These are phyloP conservation scores for Trametes cubensis DNA, from an alignment of 768 basidiomycete genomes.

Conservation along the genomic window DNA sequence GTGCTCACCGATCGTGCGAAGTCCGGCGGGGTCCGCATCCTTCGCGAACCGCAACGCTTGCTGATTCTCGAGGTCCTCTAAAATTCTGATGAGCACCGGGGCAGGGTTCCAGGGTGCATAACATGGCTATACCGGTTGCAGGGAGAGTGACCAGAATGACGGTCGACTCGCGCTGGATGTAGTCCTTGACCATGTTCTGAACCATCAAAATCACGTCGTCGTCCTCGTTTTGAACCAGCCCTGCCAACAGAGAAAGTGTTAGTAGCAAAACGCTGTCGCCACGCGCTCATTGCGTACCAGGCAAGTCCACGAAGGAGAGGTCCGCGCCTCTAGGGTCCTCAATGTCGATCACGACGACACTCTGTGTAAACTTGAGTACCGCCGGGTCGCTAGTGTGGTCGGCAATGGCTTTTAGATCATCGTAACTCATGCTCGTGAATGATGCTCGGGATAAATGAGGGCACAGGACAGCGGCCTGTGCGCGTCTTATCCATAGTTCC, in stretches of 20 bases:
- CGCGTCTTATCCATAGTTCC: slow-evolving; percentile 48
- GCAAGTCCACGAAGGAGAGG: slow-evolving; percentile 27
- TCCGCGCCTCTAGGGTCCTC: slow-evolving; percentile 29
- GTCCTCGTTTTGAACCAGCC: slow-evolving; percentile 59
- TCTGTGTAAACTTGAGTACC: slow-evolving; percentile 32
- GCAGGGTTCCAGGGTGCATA: background rate
- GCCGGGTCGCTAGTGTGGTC: slow-evolving; percentile 25
- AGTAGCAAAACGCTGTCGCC: background rate
- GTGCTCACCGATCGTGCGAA: slow-evolving; percentile 60
- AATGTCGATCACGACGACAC: slow-evolving; percentile 38
- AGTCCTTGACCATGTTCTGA: slow-evolving; percentile 46
- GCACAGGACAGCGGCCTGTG: slow-evolving; percentile 49
- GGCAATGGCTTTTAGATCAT: slow-evolving; percentile 31
- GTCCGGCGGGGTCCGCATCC: slow-evolving; percentile 53
- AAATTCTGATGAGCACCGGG: background rate
- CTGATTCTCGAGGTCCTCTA: slow-evolving; percentile 73
- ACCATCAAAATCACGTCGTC: slow-evolving; percentile 48
- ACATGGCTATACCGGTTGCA: slow-evolving; percentile 50
- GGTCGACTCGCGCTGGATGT: slow-evolving; percentile 53
- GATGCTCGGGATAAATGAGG: slow-evolving; percentile 20
- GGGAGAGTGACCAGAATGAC: slow-evolving; percentile 70
- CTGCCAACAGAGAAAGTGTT: slow-evolving; percentile 37
- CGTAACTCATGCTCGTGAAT: slow-evolving; percentile 30
- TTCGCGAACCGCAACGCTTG: slow-evolving; percentile 56
- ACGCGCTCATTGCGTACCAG: slow-evolving; percentile 30